A percentile compares a stretch with the other conserved stretches of the same genome.
phyloP scores from a whole-genome alignment of 352 stramenopile genomes.

The Phytophthora quininea region DNA sequence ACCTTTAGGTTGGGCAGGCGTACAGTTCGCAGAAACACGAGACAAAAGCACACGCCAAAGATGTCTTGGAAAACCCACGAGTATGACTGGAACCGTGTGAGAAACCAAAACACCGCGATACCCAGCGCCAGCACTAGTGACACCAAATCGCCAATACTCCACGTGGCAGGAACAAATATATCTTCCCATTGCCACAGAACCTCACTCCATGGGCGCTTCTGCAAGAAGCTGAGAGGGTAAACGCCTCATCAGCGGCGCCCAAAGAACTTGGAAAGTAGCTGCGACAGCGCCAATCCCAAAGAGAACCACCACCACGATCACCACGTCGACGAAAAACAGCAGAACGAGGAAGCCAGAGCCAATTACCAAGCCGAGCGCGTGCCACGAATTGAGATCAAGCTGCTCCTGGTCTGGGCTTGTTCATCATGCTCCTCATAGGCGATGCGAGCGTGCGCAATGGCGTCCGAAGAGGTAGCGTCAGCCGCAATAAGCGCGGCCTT shows the following conservation, averaged over 20 bases:
- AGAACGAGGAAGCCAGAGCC: slow-evolving; percentile 90
- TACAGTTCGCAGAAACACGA: slow-evolving; percentile 92
- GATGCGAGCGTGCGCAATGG: slow-evolving; percentile 49
- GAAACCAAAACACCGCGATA: slow-evolving; percentile 66
- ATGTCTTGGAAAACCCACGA: slow-evolving; percentile 94
- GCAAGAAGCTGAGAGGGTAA: slow-evolving; percentile 32
- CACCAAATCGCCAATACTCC: slow-evolving; percentile 89
- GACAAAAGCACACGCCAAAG: slow-evolving; percentile 94
- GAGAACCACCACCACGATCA: slow-evolving; percentile 78
- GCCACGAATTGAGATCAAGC: slow-evolving; percentile 87
- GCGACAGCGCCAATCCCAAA: slow-evolving; percentile 69
- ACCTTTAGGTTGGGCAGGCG: slow-evolving; percentile 94
- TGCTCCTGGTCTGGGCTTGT: slow-evolving; percentile 62
- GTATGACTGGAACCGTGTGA: slow-evolving; percentile 80
- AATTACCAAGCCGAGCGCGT: slow-evolving; percentile 89
- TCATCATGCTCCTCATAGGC: slow-evolving; percentile 67
- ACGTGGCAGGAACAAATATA: slow-evolving; percentile 60
- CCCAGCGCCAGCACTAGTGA: slow-evolving; percentile 63
- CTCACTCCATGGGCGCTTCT: slow-evolving; percentile 52
- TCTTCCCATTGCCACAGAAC: slow-evolving; percentile 49
- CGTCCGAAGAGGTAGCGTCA: slow-evolving; percentile 59
- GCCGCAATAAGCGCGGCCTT: slow-evolving; percentile 52
- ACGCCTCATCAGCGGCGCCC: slow-evolving; percentile 58
- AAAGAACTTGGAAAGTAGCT: slow-evolving; percentile 62
- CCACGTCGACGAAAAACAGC: slow-evolving; percentile 89